phyloP scores from a whole-genome alignment of 805 yeast species.

The Maudiozyma barnettii region DNA sequence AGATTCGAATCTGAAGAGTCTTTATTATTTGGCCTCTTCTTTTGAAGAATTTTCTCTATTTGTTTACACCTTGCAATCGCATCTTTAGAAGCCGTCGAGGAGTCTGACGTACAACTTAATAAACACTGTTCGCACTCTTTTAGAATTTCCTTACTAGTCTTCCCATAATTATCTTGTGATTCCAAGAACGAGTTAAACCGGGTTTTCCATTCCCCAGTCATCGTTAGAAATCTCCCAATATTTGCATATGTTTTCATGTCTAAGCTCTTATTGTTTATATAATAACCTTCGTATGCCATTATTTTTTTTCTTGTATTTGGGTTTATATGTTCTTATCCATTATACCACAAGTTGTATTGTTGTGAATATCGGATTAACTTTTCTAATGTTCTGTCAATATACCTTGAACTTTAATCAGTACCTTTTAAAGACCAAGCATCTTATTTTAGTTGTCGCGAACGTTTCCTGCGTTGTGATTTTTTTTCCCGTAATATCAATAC shows the following conservation, averaged over 20 bases:
- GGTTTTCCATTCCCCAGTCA: not conserved
- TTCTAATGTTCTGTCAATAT: no score
- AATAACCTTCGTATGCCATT: not conserved
- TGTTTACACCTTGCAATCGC: slow-evolving; percentile 6
- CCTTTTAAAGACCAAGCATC: no score
- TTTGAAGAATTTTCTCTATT: not conserved
- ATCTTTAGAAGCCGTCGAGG: not conserved
- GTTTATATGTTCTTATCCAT: no score
- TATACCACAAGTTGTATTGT: no score
- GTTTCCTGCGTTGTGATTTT: no score
- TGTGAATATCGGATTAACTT: no score
- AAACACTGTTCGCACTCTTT: not conserved
- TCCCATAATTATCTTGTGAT: not conserved
- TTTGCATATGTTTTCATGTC: not conserved
- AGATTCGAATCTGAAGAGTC: slow-evolving; percentile 5
- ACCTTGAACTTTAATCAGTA: no score
- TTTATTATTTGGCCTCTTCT: slow-evolving; percentile 8
- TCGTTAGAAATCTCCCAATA: not conserved
- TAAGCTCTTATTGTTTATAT: no score
- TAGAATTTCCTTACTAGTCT: not conserved
- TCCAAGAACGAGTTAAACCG: not conserved
- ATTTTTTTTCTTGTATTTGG: not conserved
- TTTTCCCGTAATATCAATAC: no score
- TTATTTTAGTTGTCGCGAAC: no score
- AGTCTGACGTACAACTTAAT: not conserved